Conservation (phyloP, 73 alveolate genomes). For the Tetrahymena malaccensis region DNA sequence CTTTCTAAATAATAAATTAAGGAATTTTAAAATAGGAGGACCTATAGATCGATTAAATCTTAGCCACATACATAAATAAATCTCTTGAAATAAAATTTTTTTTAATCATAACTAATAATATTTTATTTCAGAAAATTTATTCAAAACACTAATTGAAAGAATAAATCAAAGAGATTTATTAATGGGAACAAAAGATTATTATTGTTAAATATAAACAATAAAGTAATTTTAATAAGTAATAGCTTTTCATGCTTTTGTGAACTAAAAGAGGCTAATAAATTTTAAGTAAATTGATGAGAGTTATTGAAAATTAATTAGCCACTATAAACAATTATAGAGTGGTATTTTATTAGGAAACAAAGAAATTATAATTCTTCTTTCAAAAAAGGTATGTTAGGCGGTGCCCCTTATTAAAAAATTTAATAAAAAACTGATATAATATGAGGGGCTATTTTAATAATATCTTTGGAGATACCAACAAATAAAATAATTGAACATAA, state of each 20-base stretch:
- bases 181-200: background rate
- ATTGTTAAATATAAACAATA: too few species aligned
- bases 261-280: background rate
- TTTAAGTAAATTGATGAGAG: background rate
- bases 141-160: background rate
- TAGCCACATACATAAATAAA: too few species aligned
- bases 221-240: background rate
- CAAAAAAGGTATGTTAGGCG: background rate
- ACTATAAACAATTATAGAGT: background rate
- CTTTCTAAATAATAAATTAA: too few species aligned
- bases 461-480: background rate
- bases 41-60: too few species aligned
- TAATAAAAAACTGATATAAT: background rate
- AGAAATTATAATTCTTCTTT: background rate
- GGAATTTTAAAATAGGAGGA: too few species aligned
- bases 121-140: too few species aligned
- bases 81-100: too few species aligned
- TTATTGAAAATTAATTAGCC: background rate
- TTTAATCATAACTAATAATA: too few species aligned
- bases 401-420: background rate
- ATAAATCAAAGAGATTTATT: too few species aligned
- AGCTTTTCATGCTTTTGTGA: background rate
- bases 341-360: background rate
- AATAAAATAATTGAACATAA: background rate
- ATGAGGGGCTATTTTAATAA: background rate